phyloP scores from a whole-genome alignment of 345 rosid species.

The Gossypium rotundifolium region DNA sequence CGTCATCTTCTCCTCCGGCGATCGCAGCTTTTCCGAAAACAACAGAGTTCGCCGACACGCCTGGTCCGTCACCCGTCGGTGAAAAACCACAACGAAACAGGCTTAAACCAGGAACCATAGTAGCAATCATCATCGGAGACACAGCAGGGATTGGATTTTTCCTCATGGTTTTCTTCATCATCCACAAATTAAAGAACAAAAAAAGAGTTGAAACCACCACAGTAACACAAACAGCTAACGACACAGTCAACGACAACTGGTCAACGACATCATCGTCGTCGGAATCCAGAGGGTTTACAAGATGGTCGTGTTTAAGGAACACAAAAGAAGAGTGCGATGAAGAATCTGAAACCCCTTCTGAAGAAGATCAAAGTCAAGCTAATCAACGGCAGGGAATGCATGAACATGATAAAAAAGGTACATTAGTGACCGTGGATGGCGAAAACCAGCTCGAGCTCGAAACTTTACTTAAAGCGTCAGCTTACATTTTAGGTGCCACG shows the following conservation, averaged over 20 bases:
- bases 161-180: conserved; percentile 27
- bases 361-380: conserved; percentile 33
- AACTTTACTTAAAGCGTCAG: conserved; percentile 80
- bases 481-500: conserved; percentile 85
- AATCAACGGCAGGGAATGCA: conserved; percentile 35
- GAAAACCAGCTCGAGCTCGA: conserved; percentile 72
- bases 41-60: conserved; percentile 6
- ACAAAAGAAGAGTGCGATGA: conserved; percentile 34
- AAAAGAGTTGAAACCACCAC: conserved; percentile 28
- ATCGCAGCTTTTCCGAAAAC: conserved; percentile 51
- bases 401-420: conserved; percentile 53
- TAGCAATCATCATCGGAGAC: conserved; percentile 45
- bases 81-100: conserved; percentile 9
- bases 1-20: conserved; percentile 82
- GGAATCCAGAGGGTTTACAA: conserved; percentile 57
- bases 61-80: not conserved
- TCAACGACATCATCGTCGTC: conserved; percentile 65
- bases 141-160: conserved; percentile 38
- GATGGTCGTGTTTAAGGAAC: conserved; percentile 86
- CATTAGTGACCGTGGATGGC: conserved; percentile 65
- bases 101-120: conserved; percentile 33
- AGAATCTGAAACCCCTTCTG: conserved; percentile 40
- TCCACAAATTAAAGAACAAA: conserved; percentile 31
- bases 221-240: conserved; percentile 36
- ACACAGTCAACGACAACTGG: conserved; percentile 33